Base-by-base conservation (phyloP, 2,329 filamentous ascomycete genomes). In the Amauroascus niger region DNA sequence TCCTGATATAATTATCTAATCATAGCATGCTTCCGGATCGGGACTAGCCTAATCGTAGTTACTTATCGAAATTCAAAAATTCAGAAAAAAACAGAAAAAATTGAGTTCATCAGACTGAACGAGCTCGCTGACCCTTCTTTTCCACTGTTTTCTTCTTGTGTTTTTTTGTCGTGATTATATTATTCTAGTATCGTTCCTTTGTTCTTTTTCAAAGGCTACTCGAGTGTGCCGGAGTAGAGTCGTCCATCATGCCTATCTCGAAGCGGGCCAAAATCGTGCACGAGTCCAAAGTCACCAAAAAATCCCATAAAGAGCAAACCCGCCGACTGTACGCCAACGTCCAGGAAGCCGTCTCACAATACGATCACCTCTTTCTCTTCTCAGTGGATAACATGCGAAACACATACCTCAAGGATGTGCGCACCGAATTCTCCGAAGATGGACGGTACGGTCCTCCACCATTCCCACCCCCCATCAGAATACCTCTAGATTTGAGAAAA, bases 371-470 rank as follows among this genome's bases (percentile, higher is more conserved):
- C 74, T 94, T 94, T 74, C 87, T 96, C 68, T 95, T 98, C 71
- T 80, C 81, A 65, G 84, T 98, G 62, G 87, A 95, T 68, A 96
- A 97, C 77, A 95, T 95, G 88, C 88, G 93, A 70, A 98, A 98
- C 76, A 94, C 84, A 63, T 90, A 95, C 72, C 76, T 97, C 65
- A 95, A 96, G 76, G 83, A 88, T 65, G 87, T 97, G 62, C 84
- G 91, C 62, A 80, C 83, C 61, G 86, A 95, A 64, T 83, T 96
- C 63, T 78, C 78, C 48, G 89, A 52, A 18, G 50, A 52, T 40
- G 50, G 50, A 96, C 74, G 86, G 86, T 76, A 82, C 87, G 87
- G n/a, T 93, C 74, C 62, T 16, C 26, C 22, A 9, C 18, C 22
- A 13, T 40, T n/a, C 35, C 24, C n/a, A 40, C 6, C n/a, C n/a